Base-by-base conservation (phyloP, 164 flowering plant genomes). In the Sextonia rubra region DNA sequence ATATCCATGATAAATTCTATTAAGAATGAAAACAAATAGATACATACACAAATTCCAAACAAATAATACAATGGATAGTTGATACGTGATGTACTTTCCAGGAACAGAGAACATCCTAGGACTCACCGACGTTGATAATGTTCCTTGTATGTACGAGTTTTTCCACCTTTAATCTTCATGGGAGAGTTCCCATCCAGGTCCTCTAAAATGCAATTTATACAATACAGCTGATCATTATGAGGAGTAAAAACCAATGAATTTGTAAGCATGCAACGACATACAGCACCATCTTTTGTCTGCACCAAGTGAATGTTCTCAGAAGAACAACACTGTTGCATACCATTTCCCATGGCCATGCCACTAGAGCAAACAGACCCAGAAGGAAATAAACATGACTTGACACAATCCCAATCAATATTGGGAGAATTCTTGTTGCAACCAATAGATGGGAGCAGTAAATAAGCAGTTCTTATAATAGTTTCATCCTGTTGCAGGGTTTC, bases 231-330 rank as follows among this genome's bases (percentile, higher is more conserved):
- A 3, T 84, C 87, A 81, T 84, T 93, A 68, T 93, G 94, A 18
- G 98, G 98, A 4, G 98, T 91, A 60, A 58, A 76, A 5, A 93
- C 91, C 62, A 93, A 48, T 17, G 90, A 86, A 44, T 87, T 85
- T 64, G 77, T 77, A 48, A 91, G 78, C 73, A 78, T 72, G 73
- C 93, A 86, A 56, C 77, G 73, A 74, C 89, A 87, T 0, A 88
- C 76, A 20, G 61, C 32, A 64, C 84, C 86, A 71, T 77, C 74
- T 75, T 82, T 84, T 11, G 89, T 85, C 20, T 81, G 87, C 72
- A 89, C 62, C 44, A 14, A 6, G 72, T 47, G 77, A 26, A 44
- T 49, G 63, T 72, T 71, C 37, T 58, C 70, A 9, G 76, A 29
- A 23, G 71, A 23, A 68, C 61, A 71, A 77, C 76, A 75, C 4